A percentile compares a stretch with the other conserved stretches of the same genome.
Conservation (phyloP, 169 alveolate species). For the Eimeria tenella region DNA sequence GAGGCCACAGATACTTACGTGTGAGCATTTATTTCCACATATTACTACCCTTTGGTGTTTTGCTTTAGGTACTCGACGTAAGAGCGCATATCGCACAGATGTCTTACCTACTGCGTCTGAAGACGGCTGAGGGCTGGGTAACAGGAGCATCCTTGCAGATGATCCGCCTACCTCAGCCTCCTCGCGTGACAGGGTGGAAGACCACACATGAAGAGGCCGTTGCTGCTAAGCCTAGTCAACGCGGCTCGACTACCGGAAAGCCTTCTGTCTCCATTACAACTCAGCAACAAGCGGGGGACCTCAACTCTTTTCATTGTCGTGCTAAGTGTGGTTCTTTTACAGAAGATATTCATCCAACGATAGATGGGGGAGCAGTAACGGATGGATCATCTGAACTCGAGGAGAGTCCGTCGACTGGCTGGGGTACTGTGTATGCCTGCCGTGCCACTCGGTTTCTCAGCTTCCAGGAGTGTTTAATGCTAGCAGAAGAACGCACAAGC, state of each 20-base stretch:
- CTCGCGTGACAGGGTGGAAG: slow-evolving; percentile 31
- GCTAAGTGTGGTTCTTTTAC: neutral
- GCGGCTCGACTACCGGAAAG: neutral
- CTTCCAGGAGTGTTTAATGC: slow-evolving; percentile 38
- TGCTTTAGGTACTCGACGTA: slow-evolving; percentile 55
- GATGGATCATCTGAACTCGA: slow-evolving; percentile 22
- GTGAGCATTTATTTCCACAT: neutral
- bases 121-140: slow-evolving; percentile 63
- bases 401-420: slow-evolving; percentile 8
- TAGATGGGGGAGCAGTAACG: neutral
- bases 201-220: slow-evolving; percentile 5
- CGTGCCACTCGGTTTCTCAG: slow-evolving; percentile 52
- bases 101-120: slow-evolving; percentile 29
- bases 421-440: slow-evolving; percentile 66
- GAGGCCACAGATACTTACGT: neutral
- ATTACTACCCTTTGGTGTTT: neutral
- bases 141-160: slow-evolving; percentile 49
- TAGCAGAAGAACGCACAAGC: slow-evolving; percentile 50
- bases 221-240: neutral
- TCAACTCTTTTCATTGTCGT: neutral
- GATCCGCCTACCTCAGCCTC: slow-evolving; percentile 5
- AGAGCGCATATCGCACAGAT: slow-evolving; percentile 33
- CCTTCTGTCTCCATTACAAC: slow-evolving; percentile 7
- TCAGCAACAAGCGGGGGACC: slow-evolving; percentile 32
- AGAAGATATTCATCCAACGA: neutral